Evolutionary conservation across 1,284 basidiomycete species (phyloP).

Genomic region (Ceratobasidium sp.): DNA sequence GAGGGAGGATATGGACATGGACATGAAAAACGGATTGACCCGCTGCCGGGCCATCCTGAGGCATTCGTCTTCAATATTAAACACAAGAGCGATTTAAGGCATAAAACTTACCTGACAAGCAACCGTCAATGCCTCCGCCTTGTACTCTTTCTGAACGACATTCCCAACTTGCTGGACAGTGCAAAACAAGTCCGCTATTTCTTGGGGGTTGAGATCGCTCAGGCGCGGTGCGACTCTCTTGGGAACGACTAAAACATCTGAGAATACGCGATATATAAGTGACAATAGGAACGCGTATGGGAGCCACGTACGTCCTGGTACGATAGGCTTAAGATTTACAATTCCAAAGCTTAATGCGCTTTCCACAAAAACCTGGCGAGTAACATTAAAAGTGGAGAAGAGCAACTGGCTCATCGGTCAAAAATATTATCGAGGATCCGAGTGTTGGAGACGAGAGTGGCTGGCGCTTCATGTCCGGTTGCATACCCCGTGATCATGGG

Average conservation of each 20-base stretch:
- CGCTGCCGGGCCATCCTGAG: conserved; percentile 87
- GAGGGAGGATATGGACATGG: conserved; percentile 90
- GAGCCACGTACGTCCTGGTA: conserved; percentile 84
- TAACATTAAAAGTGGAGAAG: conserved; percentile 89
- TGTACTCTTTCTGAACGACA: conserved; percentile 78
- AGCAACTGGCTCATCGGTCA: conserved; percentile 53
- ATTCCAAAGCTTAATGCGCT: conserved; percentile 81
- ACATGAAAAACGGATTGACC: conserved; percentile 92
- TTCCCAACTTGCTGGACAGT: conserved; percentile 79
- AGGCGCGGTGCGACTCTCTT: conserved; percentile 81
- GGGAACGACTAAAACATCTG: conserved; percentile 92
- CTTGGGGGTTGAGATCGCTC: conserved; percentile 75
- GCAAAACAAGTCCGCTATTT: conserved; percentile 82
- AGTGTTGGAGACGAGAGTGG: neutral
- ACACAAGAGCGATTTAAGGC: conserved; percentile 14
- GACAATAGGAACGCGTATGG: neutral
- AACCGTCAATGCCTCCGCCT: conserved; percentile 81
- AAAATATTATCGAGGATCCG: neutral
- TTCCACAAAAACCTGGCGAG: conserved; percentile 82
- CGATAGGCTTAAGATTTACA: conserved; percentile 93
- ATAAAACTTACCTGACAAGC: conserved; percentile 77
- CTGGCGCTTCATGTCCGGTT: neutral
- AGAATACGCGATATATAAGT: neutral
- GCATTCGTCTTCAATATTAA: neutral
- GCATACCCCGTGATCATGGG: no score